Conservation (phyloP, 176 grass and related monocot species). For the Alloteropsis semialata region DNA sequence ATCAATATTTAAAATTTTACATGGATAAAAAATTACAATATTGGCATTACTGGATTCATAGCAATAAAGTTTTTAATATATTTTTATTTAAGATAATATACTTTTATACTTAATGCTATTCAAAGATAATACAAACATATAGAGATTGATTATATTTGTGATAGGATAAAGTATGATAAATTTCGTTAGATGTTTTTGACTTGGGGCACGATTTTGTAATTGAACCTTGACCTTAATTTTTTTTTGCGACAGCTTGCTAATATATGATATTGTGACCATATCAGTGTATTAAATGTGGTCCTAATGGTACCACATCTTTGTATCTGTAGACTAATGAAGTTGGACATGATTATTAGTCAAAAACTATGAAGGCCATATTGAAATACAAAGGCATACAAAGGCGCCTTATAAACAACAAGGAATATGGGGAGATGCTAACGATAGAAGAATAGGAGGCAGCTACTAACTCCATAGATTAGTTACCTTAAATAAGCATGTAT, state of each 20-base stretch:
- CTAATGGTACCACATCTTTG: background rate
- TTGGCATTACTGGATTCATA: background rate
- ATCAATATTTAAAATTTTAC: background rate
- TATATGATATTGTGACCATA: background rate
- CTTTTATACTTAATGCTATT: too few species aligned
- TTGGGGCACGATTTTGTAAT: background rate
- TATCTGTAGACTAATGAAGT: background rate
- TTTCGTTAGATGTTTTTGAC: background rate
- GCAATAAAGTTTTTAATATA: background rate
- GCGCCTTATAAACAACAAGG: background rate
- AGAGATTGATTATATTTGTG: background rate
- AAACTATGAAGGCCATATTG: background rate
- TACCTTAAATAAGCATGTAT: background rate
- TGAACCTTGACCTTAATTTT: background rate
- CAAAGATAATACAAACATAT: too few species aligned
- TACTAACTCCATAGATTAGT: constrained; percentile 12
- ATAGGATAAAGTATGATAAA: background rate
- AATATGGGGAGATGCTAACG: background rate
- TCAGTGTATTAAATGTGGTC: background rate
- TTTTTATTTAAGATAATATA: too few species aligned
- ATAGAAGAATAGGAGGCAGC: background rate
- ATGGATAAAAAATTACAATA: background rate
- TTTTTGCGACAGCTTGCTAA: background rate
- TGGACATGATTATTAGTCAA: background rate
- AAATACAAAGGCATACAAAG: background rate